Base-by-base conservation (phyloP, 2,329 filamentous ascomycete species). In the Xylariaceae sp. region DNA sequence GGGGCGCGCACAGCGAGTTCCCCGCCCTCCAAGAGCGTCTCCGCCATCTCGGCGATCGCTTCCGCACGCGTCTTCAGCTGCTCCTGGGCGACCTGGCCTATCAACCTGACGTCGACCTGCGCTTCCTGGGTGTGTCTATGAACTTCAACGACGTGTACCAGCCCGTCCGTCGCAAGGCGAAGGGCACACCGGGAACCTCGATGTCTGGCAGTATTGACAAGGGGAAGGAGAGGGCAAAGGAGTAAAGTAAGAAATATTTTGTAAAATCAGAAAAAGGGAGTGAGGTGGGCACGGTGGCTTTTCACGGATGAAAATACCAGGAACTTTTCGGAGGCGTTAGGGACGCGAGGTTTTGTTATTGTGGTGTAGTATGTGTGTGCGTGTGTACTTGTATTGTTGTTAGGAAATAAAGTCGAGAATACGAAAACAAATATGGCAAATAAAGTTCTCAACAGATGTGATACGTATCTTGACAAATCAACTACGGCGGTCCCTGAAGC, bases 141-240 rank as follows among this genome's bases (percentile, higher is more conserved):
- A 99, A 97, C 76, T 99, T 97, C 75, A 99, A 99, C 75, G 93
- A 97, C 72, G 89, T 96, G 30, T 97, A 97, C 74, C 84, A 90
- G 74, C 89, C 90, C 11, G 83, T 87, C 50, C 81, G 86, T 68
- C 83, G 87, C 72, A 86, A 86, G 75, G 76, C 81, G 60, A 80
- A 78, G 73, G 55, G 66, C 34, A 68, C 66, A 10, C 59, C 68
- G 6, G 66, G 61, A 13, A 34, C 59, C 4, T 13, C 59, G 9
- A 6, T 54, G 3, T 51, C 59, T 4, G 45, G 7, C 17, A 53
- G 55, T 47, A 37, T 59, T 18, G 62, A 65, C 15, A 64, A 60
- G 59, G 59, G 57, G 10, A 62, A 59, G 51, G 57, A 63, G n/a
- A 58, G 60, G 51, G 60, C 59, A 15, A 54, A 53, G 47, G 56